Percentiles rank a stretch among this genome's conserved stretches.
Evolutionary conservation across 257 asterid species (phyloP).

Genomic region (Capsicum rhomboideum): DNA sequence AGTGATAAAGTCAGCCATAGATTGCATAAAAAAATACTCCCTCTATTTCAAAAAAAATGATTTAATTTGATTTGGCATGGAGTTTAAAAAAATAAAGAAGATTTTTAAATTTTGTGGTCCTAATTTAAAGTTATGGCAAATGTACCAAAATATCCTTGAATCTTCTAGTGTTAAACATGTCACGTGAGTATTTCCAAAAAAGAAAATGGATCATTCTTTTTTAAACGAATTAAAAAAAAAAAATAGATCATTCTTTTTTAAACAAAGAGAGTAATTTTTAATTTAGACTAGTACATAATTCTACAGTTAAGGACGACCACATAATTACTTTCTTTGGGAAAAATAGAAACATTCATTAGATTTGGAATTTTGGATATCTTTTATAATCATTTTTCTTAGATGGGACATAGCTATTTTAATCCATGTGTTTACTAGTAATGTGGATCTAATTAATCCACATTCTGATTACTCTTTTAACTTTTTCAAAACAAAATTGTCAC

Average conservation of each 20-base stretch:
- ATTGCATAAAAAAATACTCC: conserved; percentile 2
- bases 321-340: background rate
- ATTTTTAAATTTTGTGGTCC: no score
- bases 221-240: no score
- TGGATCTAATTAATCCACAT: background rate
- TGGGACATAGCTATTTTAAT: background rate
- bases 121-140: no score
- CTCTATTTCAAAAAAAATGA: no score
- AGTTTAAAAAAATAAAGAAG: no score
- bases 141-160: no score
- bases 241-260: no score
- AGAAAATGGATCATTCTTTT: no score
- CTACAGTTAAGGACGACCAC: background rate
- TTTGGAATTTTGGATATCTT: conserved; percentile 1
- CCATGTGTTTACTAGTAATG: background rate
- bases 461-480: background rate
- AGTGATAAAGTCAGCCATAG: conserved; percentile 14
- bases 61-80: no score
- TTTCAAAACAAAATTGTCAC: background rate
- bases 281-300: background rate
- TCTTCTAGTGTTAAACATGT: no score
- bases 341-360: background rate
- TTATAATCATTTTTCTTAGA: background rate
- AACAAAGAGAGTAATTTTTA: no score
- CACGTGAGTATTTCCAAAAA: no score